Conservation (phyloP, 148 eudicot genomes). For the Heliamphora exappendiculata region DNA sequence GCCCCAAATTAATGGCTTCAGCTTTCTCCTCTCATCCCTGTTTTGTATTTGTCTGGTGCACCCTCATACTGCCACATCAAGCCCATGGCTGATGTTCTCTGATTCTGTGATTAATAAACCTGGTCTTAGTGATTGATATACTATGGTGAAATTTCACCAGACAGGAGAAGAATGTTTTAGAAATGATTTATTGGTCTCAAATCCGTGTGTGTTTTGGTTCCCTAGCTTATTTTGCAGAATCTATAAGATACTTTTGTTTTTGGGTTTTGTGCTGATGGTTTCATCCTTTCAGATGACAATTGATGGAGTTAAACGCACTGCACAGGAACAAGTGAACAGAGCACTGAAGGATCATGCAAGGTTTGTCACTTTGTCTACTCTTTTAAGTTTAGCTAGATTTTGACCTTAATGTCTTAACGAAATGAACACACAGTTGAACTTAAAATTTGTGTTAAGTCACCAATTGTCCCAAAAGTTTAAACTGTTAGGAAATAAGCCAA, state of each 20-base stretch:
- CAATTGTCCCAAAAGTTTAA: no score
- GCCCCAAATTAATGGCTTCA: not conserved
- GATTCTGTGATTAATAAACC: not conserved
- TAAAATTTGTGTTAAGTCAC: not conserved
- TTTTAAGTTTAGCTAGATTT: not conserved
- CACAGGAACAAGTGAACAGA: conserved; percentile 74
- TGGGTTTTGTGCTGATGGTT: not conserved
- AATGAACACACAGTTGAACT: no score
- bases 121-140: not conserved
- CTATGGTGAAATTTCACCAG: not conserved
- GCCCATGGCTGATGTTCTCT: not conserved
- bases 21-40: not conserved
- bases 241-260: not conserved
- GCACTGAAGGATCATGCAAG: conserved; percentile 81
- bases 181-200: not conserved
- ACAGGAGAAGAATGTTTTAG: not conserved
- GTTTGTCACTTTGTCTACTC: conserved; percentile 22
- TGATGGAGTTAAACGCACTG: conserved; percentile 89
- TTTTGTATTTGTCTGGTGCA: not conserved
- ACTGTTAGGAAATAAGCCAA: no score
- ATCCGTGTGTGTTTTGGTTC: not conserved
- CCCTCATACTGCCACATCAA: not conserved
- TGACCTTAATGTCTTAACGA: not conserved
- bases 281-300: conserved; percentile 60
- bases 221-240: not conserved